These are phyloP conservation scores for Dioscorea cayenensis DNA, from an alignment of 116 monocot genomes.

Conservation along the genomic window DNA sequence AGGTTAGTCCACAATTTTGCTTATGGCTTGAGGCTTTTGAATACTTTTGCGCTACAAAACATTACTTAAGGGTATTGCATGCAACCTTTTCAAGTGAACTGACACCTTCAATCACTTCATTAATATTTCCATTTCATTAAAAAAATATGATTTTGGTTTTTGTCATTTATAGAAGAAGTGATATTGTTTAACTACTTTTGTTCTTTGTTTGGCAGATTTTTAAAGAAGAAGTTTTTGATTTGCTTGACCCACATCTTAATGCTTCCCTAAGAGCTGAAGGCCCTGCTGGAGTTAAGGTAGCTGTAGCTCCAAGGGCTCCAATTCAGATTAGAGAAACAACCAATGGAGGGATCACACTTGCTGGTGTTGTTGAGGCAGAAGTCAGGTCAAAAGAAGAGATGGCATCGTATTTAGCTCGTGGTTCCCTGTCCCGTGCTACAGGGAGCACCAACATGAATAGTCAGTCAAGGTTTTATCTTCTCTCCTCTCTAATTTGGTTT, in stretches of 20 bases:
- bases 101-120: too few relatives aligned
- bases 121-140: too few relatives aligned
- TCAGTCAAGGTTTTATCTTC: constrained; percentile 67
- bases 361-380: constrained; percentile 85
- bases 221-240: constrained; percentile 97
- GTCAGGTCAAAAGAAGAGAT: constrained; percentile 89
- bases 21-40: not conserved
- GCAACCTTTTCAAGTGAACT: not conserved
- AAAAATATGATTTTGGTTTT: too few relatives aligned
- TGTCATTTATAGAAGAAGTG: too few relatives aligned
- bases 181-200: not conserved
- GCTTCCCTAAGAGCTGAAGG: constrained; percentile 35
- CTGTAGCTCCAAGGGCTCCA: constrained; percentile 49
- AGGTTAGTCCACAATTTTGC: constrained; percentile 35
- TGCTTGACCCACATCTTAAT: constrained; percentile 53
- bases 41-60: not conserved
- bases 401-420: constrained; percentile 68
- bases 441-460: constrained; percentile 98
- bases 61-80: not conserved
- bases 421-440: constrained; percentile 83
- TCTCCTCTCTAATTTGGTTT: not conserved
- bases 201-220: constrained; percentile 55
- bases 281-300: constrained; percentile 26
- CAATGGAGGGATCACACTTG: constrained; percentile 79
- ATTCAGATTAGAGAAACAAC: constrained; percentile 97